Conservation (phyloP, 2,329 filamentous ascomycete genomes). For the Ophiostoma sp. region DNA sequence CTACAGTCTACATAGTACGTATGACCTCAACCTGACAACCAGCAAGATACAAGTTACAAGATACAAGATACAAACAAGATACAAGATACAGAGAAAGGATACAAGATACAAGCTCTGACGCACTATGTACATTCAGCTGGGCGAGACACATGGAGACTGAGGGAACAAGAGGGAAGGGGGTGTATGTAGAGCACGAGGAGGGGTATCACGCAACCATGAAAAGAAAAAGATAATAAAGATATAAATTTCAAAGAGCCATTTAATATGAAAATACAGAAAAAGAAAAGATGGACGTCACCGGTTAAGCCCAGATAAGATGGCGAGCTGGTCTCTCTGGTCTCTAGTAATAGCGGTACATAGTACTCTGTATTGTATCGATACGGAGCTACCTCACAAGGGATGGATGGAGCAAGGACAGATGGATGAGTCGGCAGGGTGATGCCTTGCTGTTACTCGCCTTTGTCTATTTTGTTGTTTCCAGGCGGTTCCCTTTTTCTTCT, state of each 20-base stretch:
- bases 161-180: constrained; percentile 12
- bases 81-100: neutral
- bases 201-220: neutral
- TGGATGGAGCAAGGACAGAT: neutral
- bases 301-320: neutral
- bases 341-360: neutral
- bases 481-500: no score
- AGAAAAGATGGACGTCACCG: neutral
- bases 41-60: neutral
- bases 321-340: neutral
- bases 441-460: neutral
- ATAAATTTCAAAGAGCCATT: neutral
- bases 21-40: neutral
- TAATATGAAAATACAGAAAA: neutral
- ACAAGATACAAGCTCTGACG: neutral
- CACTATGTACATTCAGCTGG: neutral
- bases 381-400: neutral
- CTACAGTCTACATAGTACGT: neutral
- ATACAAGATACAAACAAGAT: neutral
- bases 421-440: neutral
- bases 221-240: neutral
- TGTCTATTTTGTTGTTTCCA: neutral
- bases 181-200: neutral
- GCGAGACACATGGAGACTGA: neutral
- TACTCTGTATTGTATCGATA: neutral